Evolutionary conservation across 257 asterid species (phyloP).

Genomic region (Nicotiana tomentosiformis): DNA sequence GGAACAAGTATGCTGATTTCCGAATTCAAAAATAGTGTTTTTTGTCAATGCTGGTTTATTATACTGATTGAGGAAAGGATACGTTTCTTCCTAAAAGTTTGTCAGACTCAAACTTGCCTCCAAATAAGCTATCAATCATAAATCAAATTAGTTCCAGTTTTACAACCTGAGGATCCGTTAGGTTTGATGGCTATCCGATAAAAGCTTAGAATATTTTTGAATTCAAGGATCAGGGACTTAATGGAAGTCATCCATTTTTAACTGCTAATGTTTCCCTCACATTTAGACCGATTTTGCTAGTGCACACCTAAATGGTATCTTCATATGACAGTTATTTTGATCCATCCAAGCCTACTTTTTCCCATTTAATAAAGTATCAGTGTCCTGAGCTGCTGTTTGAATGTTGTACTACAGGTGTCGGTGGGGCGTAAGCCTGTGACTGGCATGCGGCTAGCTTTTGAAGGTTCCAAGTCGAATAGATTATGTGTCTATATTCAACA

Average conservation of each 20-base stretch:
- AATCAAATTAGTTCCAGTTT: not conserved
- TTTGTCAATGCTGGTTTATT: not conserved
- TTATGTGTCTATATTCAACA: slow-evolving; percentile 64
- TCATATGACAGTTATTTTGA: not conserved
- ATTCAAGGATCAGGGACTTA: not conserved
- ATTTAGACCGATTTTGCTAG: not conserved
- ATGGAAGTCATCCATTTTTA: not conserved
- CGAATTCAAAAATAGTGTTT: not conserved
- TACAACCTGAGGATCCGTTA: not conserved
- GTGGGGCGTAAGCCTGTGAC: slow-evolving; percentile 84
- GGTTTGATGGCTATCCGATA: not conserved
- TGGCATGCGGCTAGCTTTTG: slow-evolving; percentile 66
- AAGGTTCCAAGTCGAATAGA: slow-evolving; percentile 73
- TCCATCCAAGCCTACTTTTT: not conserved
- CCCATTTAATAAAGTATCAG: not conserved
- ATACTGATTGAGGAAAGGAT: not conserved
- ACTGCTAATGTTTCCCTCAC: not conserved
- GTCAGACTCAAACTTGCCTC: not conserved
- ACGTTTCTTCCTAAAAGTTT: not conserved
- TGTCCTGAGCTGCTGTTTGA: not conserved
- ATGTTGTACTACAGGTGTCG: slow-evolving; percentile 40
- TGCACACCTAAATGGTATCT: not conserved
- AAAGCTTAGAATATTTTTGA: not conserved
- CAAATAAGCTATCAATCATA: not conserved
- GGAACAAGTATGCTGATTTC: slow-evolving; percentile 54